Conservation (phyloP, 2,329 filamentous ascomycete genomes). For the Fusarium robinianum region DNA sequence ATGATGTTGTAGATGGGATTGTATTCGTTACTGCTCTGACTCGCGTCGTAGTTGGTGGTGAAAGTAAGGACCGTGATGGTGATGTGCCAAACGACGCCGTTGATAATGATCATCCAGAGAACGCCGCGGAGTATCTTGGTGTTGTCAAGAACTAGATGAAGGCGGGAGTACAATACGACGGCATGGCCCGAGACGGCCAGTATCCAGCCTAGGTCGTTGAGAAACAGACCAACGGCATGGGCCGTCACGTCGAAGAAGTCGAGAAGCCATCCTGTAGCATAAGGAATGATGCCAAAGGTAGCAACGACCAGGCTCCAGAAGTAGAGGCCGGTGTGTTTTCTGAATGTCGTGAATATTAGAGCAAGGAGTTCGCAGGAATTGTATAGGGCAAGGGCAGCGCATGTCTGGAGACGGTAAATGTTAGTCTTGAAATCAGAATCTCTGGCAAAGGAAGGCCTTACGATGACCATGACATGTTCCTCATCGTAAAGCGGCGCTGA, state of each 20-base stretch:
- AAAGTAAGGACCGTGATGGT: conserved; percentile 21
- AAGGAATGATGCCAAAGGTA: conserved; percentile 10
- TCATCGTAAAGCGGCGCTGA: too few relatives aligned
- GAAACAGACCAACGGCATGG: conserved; percentile 7
- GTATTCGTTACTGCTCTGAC: conserved; percentile 2
- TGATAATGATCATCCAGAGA: conserved; percentile 19
- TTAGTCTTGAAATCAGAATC: too few relatives aligned
- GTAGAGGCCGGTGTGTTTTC: conserved; percentile 6
- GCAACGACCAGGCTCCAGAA: conserved; percentile 14
- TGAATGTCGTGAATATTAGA: conserved; percentile 13
- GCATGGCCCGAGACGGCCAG: conserved; percentile 17
- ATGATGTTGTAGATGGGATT: conserved; percentile 7
- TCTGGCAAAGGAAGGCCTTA: too few relatives aligned
- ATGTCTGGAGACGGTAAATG: too few relatives aligned
- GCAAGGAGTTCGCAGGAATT: conserved; percentile 12
- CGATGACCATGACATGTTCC: too few relatives aligned
- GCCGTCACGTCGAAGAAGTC: conserved; percentile 4
- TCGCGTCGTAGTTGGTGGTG: conserved; percentile 6
- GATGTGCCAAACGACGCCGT: conserved; percentile 20
- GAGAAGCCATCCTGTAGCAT: conserved; percentile 8
- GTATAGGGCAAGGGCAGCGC: conserved; percentile 9
- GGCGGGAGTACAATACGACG: conserved; percentile 7
- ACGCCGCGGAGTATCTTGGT: conserved; percentile 6
- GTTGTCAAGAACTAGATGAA: conserved; percentile 4
- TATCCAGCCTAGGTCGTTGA: conserved; percentile 10